phyloP scores from a whole-genome alignment of 768 basidiomycete species.

The Leccinum ochraceum region DNA sequence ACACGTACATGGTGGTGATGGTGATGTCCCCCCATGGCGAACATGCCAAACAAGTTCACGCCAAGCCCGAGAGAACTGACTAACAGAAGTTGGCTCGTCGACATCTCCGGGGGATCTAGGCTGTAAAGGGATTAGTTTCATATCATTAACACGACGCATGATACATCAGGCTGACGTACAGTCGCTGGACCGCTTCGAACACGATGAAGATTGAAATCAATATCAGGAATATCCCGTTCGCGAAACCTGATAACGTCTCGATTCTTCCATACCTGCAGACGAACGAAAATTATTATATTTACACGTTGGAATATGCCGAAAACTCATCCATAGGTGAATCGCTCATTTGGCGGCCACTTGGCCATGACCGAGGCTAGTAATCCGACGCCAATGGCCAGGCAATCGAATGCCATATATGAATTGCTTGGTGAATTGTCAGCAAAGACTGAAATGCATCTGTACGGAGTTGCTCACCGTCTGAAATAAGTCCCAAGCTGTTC shows the following conservation, averaged over 20 bases:
- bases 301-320: neutral
- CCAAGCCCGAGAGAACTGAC: conserved; percentile 88
- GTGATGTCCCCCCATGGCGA: conserved; percentile 97
- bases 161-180: conserved; percentile 51
- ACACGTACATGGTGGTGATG: conserved; percentile 66
- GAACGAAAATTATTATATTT: neutral
- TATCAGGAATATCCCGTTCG: conserved; percentile 93
- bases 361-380: conserved; percentile 97
- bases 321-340: conserved; percentile 91
- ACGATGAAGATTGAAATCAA: conserved; percentile 97
- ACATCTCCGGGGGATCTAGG: conserved; percentile 96
- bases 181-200: conserved; percentile 94
- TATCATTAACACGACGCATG: neutral
- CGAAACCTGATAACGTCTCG: conserved; percentile 96
- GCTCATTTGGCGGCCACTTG: conserved; percentile 93
- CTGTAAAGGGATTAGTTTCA: conserved; percentile 38
- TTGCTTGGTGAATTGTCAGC: conserved; percentile 56
- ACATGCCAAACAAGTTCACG: conserved; percentile 98
- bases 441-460: neutral
- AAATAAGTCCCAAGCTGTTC: conserved; percentile 93
- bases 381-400: conserved; percentile 95
- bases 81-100: conserved; percentile 86
- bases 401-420: conserved; percentile 99
- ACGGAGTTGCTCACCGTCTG: conserved; percentile 70
- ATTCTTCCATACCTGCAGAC: conserved; percentile 82